These are phyloP conservation scores for Pseudogymnoascus sp. DNA, from an alignment of 2,329 filamentous ascomycete species.

Conservation along the genomic window DNA sequence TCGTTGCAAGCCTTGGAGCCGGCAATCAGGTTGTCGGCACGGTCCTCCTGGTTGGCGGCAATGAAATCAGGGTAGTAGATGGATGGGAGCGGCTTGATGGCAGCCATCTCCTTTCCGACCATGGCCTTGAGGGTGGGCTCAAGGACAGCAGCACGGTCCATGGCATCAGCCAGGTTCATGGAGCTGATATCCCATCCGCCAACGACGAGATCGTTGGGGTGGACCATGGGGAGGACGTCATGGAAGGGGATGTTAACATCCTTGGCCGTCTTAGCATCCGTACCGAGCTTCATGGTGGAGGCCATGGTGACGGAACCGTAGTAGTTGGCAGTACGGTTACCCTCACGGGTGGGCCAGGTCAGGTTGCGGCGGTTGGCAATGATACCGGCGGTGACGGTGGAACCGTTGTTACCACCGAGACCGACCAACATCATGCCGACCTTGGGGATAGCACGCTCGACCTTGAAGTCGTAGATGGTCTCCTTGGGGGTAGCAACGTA, in stretches of 20 bases:
- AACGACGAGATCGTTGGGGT: conserved; percentile 90
- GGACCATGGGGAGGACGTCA: conserved; percentile 88
- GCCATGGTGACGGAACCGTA: conserved; percentile 97
- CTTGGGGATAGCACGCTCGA: conserved; percentile 87
- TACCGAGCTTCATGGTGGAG: conserved; percentile 93
- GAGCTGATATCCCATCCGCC: conserved; percentile 97
- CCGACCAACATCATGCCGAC: conserved; percentile 96
- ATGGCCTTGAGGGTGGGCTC: conserved; percentile 88
- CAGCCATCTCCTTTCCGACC: conserved; percentile 87
- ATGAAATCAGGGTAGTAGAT: conserved; percentile 99
- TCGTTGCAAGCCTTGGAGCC: conserved; percentile 77
- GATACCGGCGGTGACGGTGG: conserved; percentile 93
- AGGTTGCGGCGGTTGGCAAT: conserved; percentile 85
- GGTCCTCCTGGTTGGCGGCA: conserved; percentile 93
- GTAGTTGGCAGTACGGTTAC: conserved; percentile 81
- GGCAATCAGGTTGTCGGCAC: conserved; percentile 81
- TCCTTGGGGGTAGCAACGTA: conserved; percentile 79
- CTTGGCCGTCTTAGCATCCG: conserved; percentile 70
- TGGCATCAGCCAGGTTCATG: conserved; percentile 80
- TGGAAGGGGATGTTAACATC: conserved; percentile 97
- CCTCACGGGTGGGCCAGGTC: conserved; percentile 90
- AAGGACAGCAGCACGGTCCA: conserved; percentile 92
- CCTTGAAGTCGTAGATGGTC: conserved; percentile 94
- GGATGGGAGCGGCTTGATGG: conserved; percentile 81
- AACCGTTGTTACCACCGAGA: conserved; percentile 96